These are phyloP conservation scores for Voacanga thouarsii DNA, from an alignment of 257 asterid genomes.

Conservation along the genomic window DNA sequence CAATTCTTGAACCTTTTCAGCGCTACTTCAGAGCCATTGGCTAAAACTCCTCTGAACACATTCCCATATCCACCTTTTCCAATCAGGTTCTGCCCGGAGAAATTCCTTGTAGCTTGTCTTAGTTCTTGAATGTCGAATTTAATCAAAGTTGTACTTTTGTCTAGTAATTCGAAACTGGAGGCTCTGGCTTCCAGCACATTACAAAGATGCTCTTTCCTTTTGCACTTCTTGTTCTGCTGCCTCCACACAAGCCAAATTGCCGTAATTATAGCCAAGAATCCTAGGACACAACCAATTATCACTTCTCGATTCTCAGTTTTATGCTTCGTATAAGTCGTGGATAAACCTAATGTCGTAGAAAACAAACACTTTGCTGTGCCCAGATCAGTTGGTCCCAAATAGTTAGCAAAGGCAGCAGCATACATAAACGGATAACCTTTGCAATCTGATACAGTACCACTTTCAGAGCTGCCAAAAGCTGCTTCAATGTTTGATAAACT, in stretches of 20 bases:
- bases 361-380: slow-evolving; percentile 17
- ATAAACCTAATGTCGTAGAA: background rate
- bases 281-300: background rate
- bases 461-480: background rate
- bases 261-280: background rate
- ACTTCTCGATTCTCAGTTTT: background rate
- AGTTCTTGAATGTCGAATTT: slow-evolving; percentile 15
- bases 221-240: background rate
- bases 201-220: background rate
- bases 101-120: slow-evolving; percentile 17
- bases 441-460: slow-evolving; percentile 10
- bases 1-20: slow-evolving; percentile 18
- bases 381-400: slow-evolving; percentile 17
- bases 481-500: background rate
- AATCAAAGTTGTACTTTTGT: slow-evolving; percentile 7
- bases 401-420: slow-evolving; percentile 20
- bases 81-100: slow-evolving; percentile 20
- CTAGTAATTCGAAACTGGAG: slow-evolving; percentile 9
- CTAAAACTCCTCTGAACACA: slow-evolving; percentile 12
- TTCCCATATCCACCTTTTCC: slow-evolving; percentile 19
- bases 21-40: slow-evolving; percentile 24
- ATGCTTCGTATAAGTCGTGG: background rate
- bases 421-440: slow-evolving; percentile 4
- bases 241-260: background rate
- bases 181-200: background rate